These are phyloP conservation scores for Solanum ossicruentum DNA, from an alignment of 257 asterid species.

Conservation along the genomic window DNA sequence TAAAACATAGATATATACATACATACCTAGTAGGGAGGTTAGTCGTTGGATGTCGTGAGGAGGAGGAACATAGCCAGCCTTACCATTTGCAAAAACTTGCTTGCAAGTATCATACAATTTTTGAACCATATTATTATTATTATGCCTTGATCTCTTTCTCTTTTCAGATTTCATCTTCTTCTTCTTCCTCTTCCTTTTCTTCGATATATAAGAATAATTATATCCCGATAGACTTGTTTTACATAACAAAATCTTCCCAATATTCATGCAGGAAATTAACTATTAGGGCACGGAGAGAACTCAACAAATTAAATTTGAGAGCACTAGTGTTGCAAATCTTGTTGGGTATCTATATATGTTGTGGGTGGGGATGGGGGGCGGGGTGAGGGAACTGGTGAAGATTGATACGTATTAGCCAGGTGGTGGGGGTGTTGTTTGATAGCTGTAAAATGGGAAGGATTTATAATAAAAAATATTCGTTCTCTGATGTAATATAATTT, in stretches of 20 bases:
- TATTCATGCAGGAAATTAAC: not conserved
- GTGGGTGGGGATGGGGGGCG: not conserved
- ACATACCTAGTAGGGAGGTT: slow-evolving; percentile 5
- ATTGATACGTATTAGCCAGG: not conserved
- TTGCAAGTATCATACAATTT: slow-evolving; percentile 4
- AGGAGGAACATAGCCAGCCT: slow-evolving; percentile 6
- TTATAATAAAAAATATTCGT: not conserved
- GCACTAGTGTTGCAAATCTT: not conserved
- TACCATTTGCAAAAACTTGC: slow-evolving; percentile 1
- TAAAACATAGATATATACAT: not conserved
- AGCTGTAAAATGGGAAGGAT: not conserved
- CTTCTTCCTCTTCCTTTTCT: not conserved
- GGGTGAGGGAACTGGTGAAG: not conserved
- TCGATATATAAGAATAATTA: not conserved
- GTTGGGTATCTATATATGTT: not conserved
- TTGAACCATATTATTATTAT: not conserved
- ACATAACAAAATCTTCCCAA: not conserved
- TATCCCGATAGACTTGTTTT: not conserved
- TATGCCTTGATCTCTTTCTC: not conserved
- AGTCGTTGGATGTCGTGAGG: not conserved
- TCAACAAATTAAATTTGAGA: not conserved
- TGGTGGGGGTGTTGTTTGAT: not conserved
- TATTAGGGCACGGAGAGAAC: not conserved
- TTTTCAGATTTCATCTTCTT: not conserved
- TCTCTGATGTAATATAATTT: no score